These are phyloP conservation scores for Penicillium daleae DNA, from an alignment of 495 filamentous ascomycete genomes.

Conservation along the genomic window DNA sequence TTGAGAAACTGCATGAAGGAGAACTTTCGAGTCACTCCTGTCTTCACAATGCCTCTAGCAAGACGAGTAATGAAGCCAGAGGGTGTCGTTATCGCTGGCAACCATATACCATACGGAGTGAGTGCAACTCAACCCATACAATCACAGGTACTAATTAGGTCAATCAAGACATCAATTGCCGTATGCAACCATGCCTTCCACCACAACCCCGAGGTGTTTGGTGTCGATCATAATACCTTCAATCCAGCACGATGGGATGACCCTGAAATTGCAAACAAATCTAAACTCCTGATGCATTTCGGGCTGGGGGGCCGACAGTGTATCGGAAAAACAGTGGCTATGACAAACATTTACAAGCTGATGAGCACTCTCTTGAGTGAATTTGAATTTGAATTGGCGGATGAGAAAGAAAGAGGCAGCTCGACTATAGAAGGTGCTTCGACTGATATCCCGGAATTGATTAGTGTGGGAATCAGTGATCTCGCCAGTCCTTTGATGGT, in stretches of 20 bases:
- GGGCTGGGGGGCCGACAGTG: slow-evolving; percentile 19
- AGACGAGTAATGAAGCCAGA: neutral
- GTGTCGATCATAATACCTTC: slow-evolving; percentile 12
- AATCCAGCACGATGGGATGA: slow-evolving; percentile 18
- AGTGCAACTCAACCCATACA: neutral
- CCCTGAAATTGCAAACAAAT: slow-evolving; percentile 7
- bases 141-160: neutral
- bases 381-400: slow-evolving; percentile 15
- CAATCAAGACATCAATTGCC: slow-evolving; percentile 11
- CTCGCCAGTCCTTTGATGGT: slow-evolving; percentile 17
- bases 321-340: slow-evolving; percentile 21
- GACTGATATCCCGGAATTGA: slow-evolving; percentile 14
- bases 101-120: neutral
- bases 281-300: slow-evolving; percentile 18
- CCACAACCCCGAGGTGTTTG: slow-evolving; percentile 19
- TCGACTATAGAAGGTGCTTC: neutral
- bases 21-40: neutral
- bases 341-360: slow-evolving; percentile 21
- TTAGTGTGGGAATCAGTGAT: slow-evolving; percentile 24
- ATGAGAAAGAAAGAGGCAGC: slow-evolving; percentile 1
- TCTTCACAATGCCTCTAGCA: neutral
- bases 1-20: neutral
- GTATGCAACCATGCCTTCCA: slow-evolving; percentile 25
- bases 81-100: neutral
- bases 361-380: slow-evolving; percentile 19